A percentile compares a stretch with the other conserved stretches of the same genome.
Conservation (phyloP, 176 grass and related monocot species). For the Oryza glaberrima region DNA sequence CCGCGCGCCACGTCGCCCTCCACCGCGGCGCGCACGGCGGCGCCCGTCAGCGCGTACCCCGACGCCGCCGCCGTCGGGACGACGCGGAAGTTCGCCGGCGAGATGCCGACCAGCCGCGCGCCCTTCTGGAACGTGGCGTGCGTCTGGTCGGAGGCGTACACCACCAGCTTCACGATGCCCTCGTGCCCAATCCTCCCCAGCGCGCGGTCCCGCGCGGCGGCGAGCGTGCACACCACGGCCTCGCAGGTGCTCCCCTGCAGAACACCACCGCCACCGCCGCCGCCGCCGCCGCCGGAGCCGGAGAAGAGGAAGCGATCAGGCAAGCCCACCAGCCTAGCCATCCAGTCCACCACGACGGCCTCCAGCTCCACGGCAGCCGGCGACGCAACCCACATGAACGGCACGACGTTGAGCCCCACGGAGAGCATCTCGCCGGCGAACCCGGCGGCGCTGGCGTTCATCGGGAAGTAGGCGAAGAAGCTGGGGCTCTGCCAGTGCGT, state of each 20-base stretch:
- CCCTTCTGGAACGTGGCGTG: slow-evolving; percentile 61
- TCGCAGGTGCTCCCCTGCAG: slow-evolving; percentile 64
- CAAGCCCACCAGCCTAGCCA: slow-evolving; percentile 33
- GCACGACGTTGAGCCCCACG: slow-evolving; percentile 50
- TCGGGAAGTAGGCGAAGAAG: slow-evolving; percentile 60
- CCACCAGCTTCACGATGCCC: slow-evolving; percentile 34
- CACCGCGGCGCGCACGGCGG: slow-evolving; percentile 1
- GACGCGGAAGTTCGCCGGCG: slow-evolving; percentile 56
- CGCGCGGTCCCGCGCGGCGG: slow-evolving; percentile 41
- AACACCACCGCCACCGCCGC: slow-evolving; percentile 58
- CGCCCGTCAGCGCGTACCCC: slow-evolving; percentile 21
- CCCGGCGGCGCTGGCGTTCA: slow-evolving; percentile 56
- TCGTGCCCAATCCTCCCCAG: slow-evolving; percentile 34
- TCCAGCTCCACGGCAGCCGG: slow-evolving; percentile 54
- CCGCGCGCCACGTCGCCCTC: slow-evolving; percentile 39
- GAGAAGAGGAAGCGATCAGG: slow-evolving; percentile 48
- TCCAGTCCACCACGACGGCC: slow-evolving; percentile 56
- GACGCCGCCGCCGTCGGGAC: background rate
- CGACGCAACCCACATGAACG: slow-evolving; percentile 60
- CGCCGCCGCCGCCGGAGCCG: slow-evolving; percentile 54
- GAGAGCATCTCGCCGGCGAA: slow-evolving; percentile 70
- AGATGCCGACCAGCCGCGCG: slow-evolving; percentile 52
- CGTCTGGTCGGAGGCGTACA: slow-evolving; percentile 70
- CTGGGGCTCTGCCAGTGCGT: slow-evolving; percentile 72
- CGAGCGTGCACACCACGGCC: slow-evolving; percentile 61